Evolutionary conservation across 83 land plant species (phyloP).

Genomic region (Isoetes engelmannii): DNA sequence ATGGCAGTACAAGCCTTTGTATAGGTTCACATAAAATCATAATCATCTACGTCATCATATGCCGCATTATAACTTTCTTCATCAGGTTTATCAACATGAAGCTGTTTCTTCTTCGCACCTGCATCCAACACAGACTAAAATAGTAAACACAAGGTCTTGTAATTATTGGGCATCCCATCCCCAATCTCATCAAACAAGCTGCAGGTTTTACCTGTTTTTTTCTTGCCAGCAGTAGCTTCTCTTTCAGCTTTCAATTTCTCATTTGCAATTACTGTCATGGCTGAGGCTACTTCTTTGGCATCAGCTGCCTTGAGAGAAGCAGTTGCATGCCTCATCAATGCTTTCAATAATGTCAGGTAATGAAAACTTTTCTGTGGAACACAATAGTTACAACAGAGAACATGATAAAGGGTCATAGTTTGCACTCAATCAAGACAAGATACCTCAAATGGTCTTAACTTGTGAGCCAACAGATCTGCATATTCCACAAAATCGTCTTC

Average conservation of each 20-base stretch:
- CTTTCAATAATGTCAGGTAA: constrained; percentile 64
- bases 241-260: constrained; percentile 88
- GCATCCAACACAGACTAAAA: background rate
- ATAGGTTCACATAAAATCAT: constrained; percentile 18
- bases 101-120: constrained; percentile 25
- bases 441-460: constrained; percentile 79
- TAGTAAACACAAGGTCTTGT: background rate
- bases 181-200: background rate
- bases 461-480: constrained; percentile 78
- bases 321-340: constrained; percentile 69
- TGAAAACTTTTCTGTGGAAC: constrained; percentile 75
- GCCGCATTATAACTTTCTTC: constrained; percentile 5
- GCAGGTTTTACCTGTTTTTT: constrained; percentile 50
- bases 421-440: background rate
- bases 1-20: background rate
- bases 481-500: constrained; percentile 84
- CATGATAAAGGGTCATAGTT: background rate
- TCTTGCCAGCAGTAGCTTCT: constrained; percentile 73
- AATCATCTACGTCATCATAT: constrained; percentile 21
- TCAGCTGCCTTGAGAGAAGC: constrained; percentile 67
- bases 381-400: background rate
- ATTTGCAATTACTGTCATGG: constrained; percentile 73
- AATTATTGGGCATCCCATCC: background rate
- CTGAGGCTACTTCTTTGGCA: constrained; percentile 85
- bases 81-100: constrained; percentile 20